Percentiles rank a stretch among this genome's conserved stretches.
Evolutionary conservation across 176 grass and related monocot species (phyloP).

Genomic region (Aechmea fasciata): DNA sequence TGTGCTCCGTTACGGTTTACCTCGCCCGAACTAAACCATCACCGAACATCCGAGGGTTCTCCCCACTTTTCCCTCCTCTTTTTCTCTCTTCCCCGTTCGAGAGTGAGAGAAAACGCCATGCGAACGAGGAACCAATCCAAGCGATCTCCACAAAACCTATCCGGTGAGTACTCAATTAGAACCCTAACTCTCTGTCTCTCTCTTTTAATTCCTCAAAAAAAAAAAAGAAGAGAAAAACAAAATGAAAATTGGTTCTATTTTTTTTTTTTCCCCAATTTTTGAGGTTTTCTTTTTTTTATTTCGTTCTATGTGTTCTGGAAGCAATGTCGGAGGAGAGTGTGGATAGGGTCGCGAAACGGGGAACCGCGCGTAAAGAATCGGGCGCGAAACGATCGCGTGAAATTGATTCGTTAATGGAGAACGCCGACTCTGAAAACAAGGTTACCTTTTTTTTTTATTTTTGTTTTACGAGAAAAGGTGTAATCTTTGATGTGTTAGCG

Average conservation of each 20-base stretch:
- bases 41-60: no score
- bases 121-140: slow-evolving; percentile 3
- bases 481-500: neutral
- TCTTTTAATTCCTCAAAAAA: neutral
- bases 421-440: neutral
- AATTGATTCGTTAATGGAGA: neutral
- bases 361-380: neutral
- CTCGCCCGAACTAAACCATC: no score
- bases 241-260: no score
- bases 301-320: neutral
- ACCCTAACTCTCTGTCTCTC: neutral
- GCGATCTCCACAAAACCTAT: neutral
- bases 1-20: no score
- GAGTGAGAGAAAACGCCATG: neutral
- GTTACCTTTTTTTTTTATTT: neutral
- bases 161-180: neutral
- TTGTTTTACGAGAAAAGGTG: neutral
- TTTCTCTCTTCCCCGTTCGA: neutral
- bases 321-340: neutral
- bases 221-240: no score
- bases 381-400: neutral
- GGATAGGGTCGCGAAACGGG: neutral
- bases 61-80: neutral
- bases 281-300: neutral
- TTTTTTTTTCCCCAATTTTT: no score